Evolutionary conservation across 805 yeast genomes (phyloP).

Genomic region (Pichia insulana): DNA sequence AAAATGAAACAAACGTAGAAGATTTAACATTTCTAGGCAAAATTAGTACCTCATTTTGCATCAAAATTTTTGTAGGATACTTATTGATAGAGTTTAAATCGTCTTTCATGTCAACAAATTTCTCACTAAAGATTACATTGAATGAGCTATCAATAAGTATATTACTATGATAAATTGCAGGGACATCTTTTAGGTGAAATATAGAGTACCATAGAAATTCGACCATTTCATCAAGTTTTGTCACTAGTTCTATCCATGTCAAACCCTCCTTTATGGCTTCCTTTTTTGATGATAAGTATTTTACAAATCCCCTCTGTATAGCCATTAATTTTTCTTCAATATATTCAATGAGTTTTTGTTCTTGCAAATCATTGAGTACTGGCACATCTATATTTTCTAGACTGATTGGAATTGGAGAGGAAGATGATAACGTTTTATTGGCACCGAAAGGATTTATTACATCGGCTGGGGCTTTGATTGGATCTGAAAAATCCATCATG

Average conservation of each 20-base stretch:
- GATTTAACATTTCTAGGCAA: constrained; percentile 6
- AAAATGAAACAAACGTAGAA: constrained; percentile 51
- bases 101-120: not conserved
- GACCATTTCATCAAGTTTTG: constrained; percentile 40
- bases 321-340: constrained; percentile 45
- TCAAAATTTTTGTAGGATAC: not conserved
- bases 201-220: constrained; percentile 59
- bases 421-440: constrained; percentile 18
- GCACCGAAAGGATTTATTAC: constrained; percentile 26
- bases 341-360: constrained; percentile 44
- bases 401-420: constrained; percentile 17
- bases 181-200: constrained; percentile 23
- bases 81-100: not conserved
- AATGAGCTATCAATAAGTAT: constrained; percentile 4
- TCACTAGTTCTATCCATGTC: constrained; percentile 28
- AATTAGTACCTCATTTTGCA: not conserved
- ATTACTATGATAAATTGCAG: constrained; percentile 22
- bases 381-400: not conserved
- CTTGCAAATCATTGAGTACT: constrained; percentile 39
- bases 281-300: constrained; percentile 25
- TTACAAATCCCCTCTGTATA: constrained; percentile 46
- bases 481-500: constrained; percentile 13
- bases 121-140: not conserved
- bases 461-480: constrained; percentile 16
- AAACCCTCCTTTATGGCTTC: constrained; percentile 13